A percentile compares a stretch with the other conserved stretches of the same genome.
phyloP scores from a whole-genome alignment of 2,329 filamentous ascomycete species.

The Polytolypa hystricis region DNA sequence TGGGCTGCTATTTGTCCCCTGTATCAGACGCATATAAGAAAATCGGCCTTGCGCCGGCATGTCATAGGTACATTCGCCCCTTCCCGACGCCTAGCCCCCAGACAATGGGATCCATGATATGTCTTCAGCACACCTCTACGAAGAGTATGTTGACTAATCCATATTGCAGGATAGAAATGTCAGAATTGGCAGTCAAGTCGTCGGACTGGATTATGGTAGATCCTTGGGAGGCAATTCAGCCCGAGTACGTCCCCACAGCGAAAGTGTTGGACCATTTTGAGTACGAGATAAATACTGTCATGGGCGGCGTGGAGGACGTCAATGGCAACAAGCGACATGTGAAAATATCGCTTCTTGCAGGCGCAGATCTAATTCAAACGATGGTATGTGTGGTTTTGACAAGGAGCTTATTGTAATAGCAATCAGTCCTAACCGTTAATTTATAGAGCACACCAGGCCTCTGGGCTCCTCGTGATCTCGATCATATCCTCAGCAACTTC shows the following conservation, averaged over 20 bases:
- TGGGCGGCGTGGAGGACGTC: conserved; percentile 59
- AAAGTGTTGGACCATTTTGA: conserved; percentile 85
- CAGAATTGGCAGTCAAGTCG: conserved; percentile 65
- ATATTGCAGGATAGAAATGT: conserved; percentile 62
- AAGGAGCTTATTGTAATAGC: too few relatives aligned
- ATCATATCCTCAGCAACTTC: conserved; percentile 75
- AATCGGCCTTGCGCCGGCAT: conserved; percentile 60
- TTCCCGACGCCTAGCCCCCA: neutral
- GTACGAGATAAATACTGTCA: conserved; percentile 71
- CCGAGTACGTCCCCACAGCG: conserved; percentile 78
- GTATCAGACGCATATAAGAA: conserved; percentile 70
- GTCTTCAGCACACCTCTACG: neutral
- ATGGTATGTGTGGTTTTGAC: too few relatives aligned
- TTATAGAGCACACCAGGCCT: conserved; percentile 54
- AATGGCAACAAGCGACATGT: conserved; percentile 56
- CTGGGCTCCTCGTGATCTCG: conserved; percentile 75
- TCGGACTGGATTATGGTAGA: conserved; percentile 78
- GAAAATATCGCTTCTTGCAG: conserved; percentile 70
- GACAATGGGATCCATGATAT: too few relatives aligned
- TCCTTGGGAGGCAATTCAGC: conserved; percentile 76
- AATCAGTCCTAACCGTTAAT: too few relatives aligned
- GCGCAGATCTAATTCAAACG: conserved; percentile 63
- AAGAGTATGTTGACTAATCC: neutral
- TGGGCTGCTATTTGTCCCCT: conserved; percentile 77
- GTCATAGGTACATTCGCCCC: conserved; percentile 47